These are phyloP conservation scores for Russula olivacea DNA, from an alignment of 768 basidiomycete species.

Conservation along the genomic window DNA sequence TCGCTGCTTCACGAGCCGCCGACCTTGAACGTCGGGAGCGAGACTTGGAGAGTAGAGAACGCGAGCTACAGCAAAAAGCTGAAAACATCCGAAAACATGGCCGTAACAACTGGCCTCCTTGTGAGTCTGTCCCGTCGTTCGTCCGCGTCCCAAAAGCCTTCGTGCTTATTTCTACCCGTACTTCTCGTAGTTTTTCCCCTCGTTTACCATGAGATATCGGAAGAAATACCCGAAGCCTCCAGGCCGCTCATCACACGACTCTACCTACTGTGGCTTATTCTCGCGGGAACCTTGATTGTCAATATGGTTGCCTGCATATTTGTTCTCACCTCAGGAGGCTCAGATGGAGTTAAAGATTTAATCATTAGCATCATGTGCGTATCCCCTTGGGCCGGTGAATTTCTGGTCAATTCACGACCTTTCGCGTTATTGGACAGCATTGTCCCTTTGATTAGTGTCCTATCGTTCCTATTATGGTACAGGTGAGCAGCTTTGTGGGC, in stretches of 20 bases:
- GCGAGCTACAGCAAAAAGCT: constrained; percentile 61
- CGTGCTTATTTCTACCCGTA: background rate
- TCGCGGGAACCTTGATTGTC: constrained; percentile 71
- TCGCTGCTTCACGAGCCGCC: constrained; percentile 43
- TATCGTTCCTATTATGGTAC: constrained; percentile 94
- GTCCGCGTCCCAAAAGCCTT: background rate
- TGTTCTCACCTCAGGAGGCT: constrained; percentile 69
- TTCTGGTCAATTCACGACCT: constrained; percentile 25
- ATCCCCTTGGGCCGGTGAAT: background rate
- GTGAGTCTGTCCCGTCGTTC: constrained; percentile 40
- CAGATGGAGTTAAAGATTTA: constrained; percentile 71
- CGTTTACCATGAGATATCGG: constrained; percentile 87
- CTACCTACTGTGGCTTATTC: constrained; percentile 92
- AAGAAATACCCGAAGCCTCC: constrained; percentile 82
- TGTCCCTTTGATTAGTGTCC: constrained; percentile 63
- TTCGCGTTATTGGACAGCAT: constrained; percentile 47
- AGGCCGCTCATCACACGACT: constrained; percentile 76
- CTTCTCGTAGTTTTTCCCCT: constrained; percentile 72
- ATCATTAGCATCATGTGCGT: constrained; percentile 78
- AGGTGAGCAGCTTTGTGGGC: constrained; percentile 45
- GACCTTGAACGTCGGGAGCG: constrained; percentile 73
- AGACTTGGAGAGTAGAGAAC: constrained; percentile 75
- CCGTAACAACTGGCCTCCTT: constrained; percentile 91
- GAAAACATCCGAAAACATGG: constrained; percentile 69
- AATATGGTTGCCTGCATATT: constrained; percentile 91